These are phyloP conservation scores for Xerocomellus amylosporus DNA, from an alignment of 768 basidiomycete genomes.

Conservation along the genomic window DNA sequence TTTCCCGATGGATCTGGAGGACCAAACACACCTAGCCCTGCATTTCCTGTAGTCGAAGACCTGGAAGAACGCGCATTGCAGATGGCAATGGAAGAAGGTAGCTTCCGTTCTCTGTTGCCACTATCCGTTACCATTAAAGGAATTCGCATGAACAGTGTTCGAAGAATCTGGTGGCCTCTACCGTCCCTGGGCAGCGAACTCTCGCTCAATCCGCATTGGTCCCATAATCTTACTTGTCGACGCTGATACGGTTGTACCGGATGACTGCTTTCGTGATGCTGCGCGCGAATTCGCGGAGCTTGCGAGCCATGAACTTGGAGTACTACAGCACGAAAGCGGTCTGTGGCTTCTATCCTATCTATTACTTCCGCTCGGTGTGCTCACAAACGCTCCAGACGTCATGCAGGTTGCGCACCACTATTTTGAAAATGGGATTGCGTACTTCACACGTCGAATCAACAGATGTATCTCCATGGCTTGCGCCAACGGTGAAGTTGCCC, in stretches of 20 bases:
- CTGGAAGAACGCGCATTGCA: constrained; percentile 50
- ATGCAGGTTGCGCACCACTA: constrained; percentile 90
- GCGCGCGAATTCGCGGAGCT: constrained; percentile 82
- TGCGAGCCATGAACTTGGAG: constrained; percentile 58
- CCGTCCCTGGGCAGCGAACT: constrained; percentile 76
- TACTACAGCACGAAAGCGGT: constrained; percentile 90
- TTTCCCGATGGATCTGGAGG: constrained; percentile 2
- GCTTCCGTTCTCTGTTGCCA: constrained; percentile 29
- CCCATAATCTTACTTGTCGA: constrained; percentile 81
- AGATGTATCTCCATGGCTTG: constrained; percentile 76
- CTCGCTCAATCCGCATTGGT: constrained; percentile 69
- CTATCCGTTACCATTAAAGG: constrained; percentile 37
- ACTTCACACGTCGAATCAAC: constrained; percentile 87
- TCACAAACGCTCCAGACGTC: constrained; percentile 51
- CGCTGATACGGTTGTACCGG: constrained; percentile 85
- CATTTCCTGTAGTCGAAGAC: constrained; percentile 31
- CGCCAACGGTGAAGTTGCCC: constrained; percentile 74
- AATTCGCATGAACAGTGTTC: constrained; percentile 40
- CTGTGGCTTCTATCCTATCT: constrained; percentile 33
- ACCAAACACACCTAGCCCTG: constrained; percentile 7
- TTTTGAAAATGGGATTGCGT: constrained; percentile 88
- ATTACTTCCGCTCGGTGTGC: neutral
- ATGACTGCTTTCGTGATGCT: constrained; percentile 89
- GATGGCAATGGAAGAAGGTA: constrained; percentile 51
- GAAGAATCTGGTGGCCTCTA: constrained; percentile 55